Conservation (phyloP, 2,329 filamentous ascomycete species). For the Proliferodiscus dingleyae region DNA sequence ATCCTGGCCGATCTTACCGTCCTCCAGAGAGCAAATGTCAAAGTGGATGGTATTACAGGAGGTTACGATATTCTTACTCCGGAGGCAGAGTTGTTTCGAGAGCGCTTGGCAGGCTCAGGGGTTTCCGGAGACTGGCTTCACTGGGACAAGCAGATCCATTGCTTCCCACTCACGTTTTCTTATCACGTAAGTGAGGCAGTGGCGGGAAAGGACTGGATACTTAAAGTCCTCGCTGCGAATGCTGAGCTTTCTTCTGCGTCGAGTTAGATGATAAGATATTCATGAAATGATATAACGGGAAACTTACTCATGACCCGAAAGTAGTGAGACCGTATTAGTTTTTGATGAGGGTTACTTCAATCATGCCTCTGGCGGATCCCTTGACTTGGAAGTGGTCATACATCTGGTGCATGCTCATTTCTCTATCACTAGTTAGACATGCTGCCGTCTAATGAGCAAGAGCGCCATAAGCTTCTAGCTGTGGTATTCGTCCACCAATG, state of each 20-base stretch:
- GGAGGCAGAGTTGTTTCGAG: conserved; percentile 15
- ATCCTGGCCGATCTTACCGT: conserved; percentile 16
- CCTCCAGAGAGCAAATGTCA: conserved; percentile 13
- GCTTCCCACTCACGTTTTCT: conserved; percentile 18
- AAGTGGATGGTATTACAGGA: conserved; percentile 19
- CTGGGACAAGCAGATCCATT: conserved; percentile 24
- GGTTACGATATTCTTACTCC: conserved; percentile 16
- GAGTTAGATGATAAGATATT: background rate
- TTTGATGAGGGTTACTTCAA: too few species aligned
- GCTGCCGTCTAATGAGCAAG: too few species aligned
- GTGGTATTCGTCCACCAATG: too few species aligned
- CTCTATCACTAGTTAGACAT: too few species aligned
- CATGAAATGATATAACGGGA: too few species aligned
- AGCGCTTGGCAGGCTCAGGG: conserved; percentile 10
- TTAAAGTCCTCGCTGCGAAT: conserved; percentile 8
- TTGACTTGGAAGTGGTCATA: too few species aligned
- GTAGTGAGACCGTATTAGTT: too few species aligned
- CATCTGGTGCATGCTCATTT: too few species aligned
- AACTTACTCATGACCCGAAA: too few species aligned
- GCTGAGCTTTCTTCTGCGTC: background rate
- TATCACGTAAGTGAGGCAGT: conserved; percentile 13
- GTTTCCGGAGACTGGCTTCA: conserved; percentile 20
- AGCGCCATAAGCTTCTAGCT: too few species aligned
- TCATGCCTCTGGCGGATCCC: too few species aligned
- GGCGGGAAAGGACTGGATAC: conserved; percentile 14